These are phyloP conservation scores for Ganoderma multipileum DNA, from an alignment of 1,284 basidiomycete genomes.

Conservation along the genomic window DNA sequence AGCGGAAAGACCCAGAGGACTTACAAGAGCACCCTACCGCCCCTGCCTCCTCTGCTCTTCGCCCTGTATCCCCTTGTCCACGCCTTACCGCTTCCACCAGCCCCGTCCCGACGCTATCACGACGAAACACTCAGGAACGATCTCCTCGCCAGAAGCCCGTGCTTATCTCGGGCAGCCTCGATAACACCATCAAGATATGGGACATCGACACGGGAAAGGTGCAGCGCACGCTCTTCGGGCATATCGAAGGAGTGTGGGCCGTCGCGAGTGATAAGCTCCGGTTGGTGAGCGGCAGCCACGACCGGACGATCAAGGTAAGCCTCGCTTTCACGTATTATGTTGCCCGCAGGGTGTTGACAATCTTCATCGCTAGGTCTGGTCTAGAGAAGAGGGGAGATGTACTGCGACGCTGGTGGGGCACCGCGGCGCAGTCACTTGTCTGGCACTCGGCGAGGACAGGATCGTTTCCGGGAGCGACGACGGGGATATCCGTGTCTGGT, in stretches of 20 bases:
- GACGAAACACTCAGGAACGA: constrained; percentile 13
- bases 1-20: constrained; percentile 33
- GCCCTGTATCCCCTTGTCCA: not conserved
- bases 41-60: not conserved
- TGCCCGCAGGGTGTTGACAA: constrained; percentile 21
- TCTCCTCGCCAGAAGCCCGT: constrained; percentile 58
- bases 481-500: constrained; percentile 83
- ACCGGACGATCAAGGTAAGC: constrained; percentile 88
- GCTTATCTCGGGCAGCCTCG: constrained; percentile 90
- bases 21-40: constrained; percentile 23
- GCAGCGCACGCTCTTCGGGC: constrained; percentile 90
- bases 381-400: constrained; percentile 88
- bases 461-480: constrained; percentile 96
- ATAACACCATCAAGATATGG: constrained; percentile 98
- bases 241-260: constrained; percentile 97
- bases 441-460: constrained; percentile 93
- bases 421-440: constrained; percentile 91
- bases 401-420: constrained; percentile 94
- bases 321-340: constrained; percentile 13
- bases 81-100: constrained; percentile 5
- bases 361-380: constrained; percentile 80
- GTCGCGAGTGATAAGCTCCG: constrained; percentile 93
- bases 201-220: constrained; percentile 89
- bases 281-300: constrained; percentile 92
- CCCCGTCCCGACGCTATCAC: constrained; percentile 14